Percentiles rank a stretch among this genome's conserved stretches.
Evolutionary conservation across 352 stramenopile genomes (phyloP).

Genomic region (Phytophthora europaea): DNA sequence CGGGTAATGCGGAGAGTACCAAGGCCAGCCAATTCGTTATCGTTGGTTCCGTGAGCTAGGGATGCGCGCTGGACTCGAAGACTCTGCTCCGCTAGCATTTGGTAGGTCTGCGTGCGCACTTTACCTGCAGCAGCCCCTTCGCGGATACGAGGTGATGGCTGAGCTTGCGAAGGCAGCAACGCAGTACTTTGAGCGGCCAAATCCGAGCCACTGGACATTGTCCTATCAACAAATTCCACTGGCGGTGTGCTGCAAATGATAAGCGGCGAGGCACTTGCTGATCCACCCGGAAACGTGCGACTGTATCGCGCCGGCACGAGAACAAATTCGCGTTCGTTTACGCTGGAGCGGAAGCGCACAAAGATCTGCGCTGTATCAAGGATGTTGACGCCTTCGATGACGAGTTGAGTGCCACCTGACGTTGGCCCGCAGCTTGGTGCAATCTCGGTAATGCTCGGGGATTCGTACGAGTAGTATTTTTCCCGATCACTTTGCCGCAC

Average conservation of each 20-base stretch:
- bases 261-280: slow-evolving; percentile 55
- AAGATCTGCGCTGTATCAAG: slow-evolving; percentile 83
- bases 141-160: slow-evolving; percentile 32
- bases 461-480: slow-evolving; percentile 78
- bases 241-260: slow-evolving; percentile 69
- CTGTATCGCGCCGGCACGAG: slow-evolving; percentile 68
- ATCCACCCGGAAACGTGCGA: slow-evolving; percentile 65
- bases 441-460: slow-evolving; percentile 68
- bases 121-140: slow-evolving; percentile 47
- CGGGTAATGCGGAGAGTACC: slow-evolving; percentile 30
- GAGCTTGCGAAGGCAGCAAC: slow-evolving; percentile 12
- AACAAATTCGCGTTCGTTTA: slow-evolving; percentile 72
- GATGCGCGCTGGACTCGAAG: slow-evolving; percentile 38
- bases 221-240: slow-evolving; percentile 68
- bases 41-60: slow-evolving; percentile 6
- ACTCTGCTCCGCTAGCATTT: slow-evolving; percentile 69
- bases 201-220: slow-evolving; percentile 12
- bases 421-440: slow-evolving; percentile 67
- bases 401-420: slow-evolving; percentile 60
- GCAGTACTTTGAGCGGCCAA: slow-evolving; percentile 7
- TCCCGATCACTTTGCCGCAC: slow-evolving; percentile 58
- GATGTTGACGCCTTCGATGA: slow-evolving; percentile 72
- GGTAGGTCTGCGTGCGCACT: slow-evolving; percentile 58
- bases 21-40: slow-evolving; percentile 8
- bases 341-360: slow-evolving; percentile 70